Conservation (phyloP, 176 grass and related monocot genomes). For the Eleusine coracana region DNA sequence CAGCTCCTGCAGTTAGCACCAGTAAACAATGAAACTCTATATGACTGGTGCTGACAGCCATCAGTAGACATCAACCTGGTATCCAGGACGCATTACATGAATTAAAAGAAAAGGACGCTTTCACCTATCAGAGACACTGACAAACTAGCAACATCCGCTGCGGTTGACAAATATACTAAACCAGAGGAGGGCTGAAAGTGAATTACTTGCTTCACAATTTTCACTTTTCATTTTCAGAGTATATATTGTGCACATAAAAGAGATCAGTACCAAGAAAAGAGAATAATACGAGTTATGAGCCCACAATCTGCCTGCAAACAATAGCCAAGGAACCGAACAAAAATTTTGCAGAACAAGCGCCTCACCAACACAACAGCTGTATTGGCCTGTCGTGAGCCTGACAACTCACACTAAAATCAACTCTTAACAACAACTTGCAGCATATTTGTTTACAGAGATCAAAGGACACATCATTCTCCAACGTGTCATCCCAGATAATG, state of each 20-base stretch:
- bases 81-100: too few relatives aligned
- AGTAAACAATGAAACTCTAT: too few relatives aligned
- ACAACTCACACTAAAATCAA: slow-evolving; percentile 9
- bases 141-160: background rate
- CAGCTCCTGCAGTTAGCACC: too few relatives aligned
- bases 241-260: background rate
- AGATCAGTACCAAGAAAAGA: background rate
- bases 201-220: background rate
- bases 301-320: background rate
- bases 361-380: slow-evolving; percentile 9
- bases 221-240: background rate
- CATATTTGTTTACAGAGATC: slow-evolving; percentile 36
- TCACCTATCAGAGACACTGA: too few relatives aligned
- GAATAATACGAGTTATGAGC: background rate
- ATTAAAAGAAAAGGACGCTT: too few relatives aligned
- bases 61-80: too few relatives aligned
- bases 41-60: too few relatives aligned
- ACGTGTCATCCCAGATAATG: slow-evolving; percentile 1
- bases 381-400: slow-evolving; percentile 28
- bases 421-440: slow-evolving; percentile 24
- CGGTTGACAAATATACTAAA: background rate
- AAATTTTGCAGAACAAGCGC: background rate
- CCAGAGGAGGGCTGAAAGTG: background rate
- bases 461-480: slow-evolving; percentile 7
- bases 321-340: background rate